Conservation (phyloP, 1,284 basidiomycete genomes). For the Flammula alnicola region DNA sequence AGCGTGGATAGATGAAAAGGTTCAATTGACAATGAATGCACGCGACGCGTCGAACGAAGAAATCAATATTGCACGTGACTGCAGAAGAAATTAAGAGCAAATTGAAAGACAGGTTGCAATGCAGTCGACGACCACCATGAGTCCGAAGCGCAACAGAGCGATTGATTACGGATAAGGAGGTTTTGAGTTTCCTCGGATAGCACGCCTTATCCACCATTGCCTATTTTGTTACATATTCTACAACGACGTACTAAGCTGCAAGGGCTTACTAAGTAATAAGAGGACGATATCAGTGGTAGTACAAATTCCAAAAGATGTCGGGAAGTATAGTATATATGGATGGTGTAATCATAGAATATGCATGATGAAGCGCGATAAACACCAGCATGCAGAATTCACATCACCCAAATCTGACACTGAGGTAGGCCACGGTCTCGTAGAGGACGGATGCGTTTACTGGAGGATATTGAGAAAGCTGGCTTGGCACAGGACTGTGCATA, state of each 20-base stretch:
- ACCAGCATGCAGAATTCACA: constrained; percentile 10
- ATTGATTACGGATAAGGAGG: neutral
- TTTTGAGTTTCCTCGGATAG: neutral
- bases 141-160: neutral
- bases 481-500: constrained; percentile 2
- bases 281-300: constrained; percentile 33
- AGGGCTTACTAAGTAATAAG: constrained; percentile 14
- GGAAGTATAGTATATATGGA: constrained; percentile 35
- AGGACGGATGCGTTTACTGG: constrained; percentile 20
- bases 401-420: constrained; percentile 14
- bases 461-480: constrained; percentile 8
- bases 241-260: constrained; percentile 21
- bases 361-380: constrained; percentile 19
- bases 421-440: constrained; percentile 18
- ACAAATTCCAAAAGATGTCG: constrained; percentile 40
- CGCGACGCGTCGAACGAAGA: no score
- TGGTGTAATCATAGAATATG: constrained; percentile 24
- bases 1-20: neutral
- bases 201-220: constrained; percentile 3
- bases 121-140: neutral
- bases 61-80: no score
- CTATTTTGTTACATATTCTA: constrained; percentile 20
- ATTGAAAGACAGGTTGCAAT: no score
- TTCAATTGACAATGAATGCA: no score
- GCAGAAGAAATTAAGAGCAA: no score